Conservation (phyloP, 23 red algal species). For the Gracilaria domingensis region DNA sequence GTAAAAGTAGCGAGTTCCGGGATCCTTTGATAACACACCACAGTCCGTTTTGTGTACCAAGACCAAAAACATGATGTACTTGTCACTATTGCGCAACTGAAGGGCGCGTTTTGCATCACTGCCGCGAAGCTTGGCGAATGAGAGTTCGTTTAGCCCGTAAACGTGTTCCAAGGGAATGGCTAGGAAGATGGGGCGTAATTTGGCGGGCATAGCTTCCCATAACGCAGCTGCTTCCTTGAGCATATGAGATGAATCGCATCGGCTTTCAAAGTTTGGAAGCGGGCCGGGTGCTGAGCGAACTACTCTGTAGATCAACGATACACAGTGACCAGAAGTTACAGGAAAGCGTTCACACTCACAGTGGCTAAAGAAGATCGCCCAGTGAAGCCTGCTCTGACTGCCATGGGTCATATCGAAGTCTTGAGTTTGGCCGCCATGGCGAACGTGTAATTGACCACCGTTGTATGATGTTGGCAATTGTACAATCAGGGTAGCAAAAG, state of each 20-base stretch:
- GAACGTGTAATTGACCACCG: not conserved
- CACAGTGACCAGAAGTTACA: not conserved
- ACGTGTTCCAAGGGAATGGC: not conserved
- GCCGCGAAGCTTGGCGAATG: not conserved
- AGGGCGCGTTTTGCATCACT: not conserved
- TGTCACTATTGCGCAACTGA: not conserved
- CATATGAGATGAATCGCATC: not conserved
- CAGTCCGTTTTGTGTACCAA: not conserved
- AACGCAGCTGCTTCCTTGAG: conserved; percentile 5
- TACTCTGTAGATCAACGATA: not conserved
- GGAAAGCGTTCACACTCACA: not conserved
- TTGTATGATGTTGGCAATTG: not conserved
- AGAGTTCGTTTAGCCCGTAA: not conserved
- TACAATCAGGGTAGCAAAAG: not conserved
- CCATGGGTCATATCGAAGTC: not conserved
- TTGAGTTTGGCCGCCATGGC: not conserved
- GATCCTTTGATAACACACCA: not conserved
- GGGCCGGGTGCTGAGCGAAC: not conserved
- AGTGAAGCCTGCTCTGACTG: not conserved
- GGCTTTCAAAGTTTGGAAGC: not conserved
- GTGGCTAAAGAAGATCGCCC: conserved; percentile 3
- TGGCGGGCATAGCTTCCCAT: not conserved
- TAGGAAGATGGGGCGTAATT: not conserved
- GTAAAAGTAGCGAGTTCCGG: not conserved
- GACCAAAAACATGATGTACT: not conserved